Evolutionary conservation across 164 flowering plant species (phyloP), one percentile per base, ranked within the genome.

Genomic region (Chimonanthus salicifolius): DNA sequence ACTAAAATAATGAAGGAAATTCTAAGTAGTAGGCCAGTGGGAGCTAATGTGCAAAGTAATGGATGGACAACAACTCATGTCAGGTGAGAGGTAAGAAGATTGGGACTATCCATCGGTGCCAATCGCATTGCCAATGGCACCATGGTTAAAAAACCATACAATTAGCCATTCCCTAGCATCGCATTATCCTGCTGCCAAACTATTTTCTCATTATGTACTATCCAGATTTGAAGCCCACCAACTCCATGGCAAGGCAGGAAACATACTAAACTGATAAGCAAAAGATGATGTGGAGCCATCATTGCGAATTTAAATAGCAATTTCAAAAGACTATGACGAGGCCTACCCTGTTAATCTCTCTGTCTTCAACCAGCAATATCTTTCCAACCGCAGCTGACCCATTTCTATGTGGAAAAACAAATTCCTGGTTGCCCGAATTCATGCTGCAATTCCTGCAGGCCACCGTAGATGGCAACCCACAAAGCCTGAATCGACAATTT

Each of bases 311-410:
- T 33, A 63, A n/a, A 63, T 18, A 3, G 33, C 5, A 21, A 8
- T 6, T 3, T 9, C 11, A 62, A 62, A 8, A 33, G 33, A 72
- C 3, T 7, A 6, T 4, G 11, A 18, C 50, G 33, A 44, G 5
- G 16, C 67, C 7, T 58, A 74, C 76, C 76, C 76, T 49, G 60
- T 74, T 68, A 20, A 74, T 60, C 67, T 74, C 76, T 2, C 20
- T 74, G 50, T 74, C 76, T 63, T 74, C 76, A 16, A 74, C 76
- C 47, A 74, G 72, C 33, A 74, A 16, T 21, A 74, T 74, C 72
- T 50, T 68, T 10, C 75, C 71, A 33, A 11, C 71, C 16, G 44
- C 51, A 3, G 69, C 5, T 20, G 51, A 7, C 69, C 6, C 67
- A 45, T 16, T 45, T 11, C 48, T 7, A 4, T n/a, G 4, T 0